These are phyloP conservation scores for Pyrenophora tritici-repentis DNA, from an alignment of 2,329 filamentous ascomycete species.

Conservation along the genomic window DNA sequence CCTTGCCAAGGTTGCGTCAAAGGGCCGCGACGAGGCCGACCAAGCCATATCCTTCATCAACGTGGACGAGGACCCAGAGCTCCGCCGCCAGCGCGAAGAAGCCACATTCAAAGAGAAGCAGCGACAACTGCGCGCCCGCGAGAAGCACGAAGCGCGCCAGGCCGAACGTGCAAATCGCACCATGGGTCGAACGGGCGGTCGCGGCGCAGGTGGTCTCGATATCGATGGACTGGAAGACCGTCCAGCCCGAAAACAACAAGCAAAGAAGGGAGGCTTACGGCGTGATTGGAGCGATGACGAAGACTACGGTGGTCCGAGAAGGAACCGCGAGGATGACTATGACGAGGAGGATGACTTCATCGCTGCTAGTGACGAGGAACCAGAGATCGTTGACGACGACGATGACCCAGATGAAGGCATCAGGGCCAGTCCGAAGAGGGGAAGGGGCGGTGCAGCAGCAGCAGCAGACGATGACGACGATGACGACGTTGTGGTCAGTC, in stretches of 20 bases:
- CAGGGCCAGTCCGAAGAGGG: constrained; percentile 49
- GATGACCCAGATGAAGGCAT: constrained; percentile 56
- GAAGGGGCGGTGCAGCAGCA: constrained; percentile 33
- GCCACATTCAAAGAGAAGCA: constrained; percentile 74
- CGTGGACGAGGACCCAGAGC: constrained; percentile 74
- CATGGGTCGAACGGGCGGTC: constrained; percentile 56
- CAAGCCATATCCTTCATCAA: constrained; percentile 68
- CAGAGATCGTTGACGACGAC: constrained; percentile 65
- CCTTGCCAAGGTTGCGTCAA: constrained; percentile 66
- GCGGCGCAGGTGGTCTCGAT: constrained; percentile 63
- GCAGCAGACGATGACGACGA: constrained; percentile 39
- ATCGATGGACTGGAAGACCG: constrained; percentile 63
- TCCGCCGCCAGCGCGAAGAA: constrained; percentile 75
- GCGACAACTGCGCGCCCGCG: constrained; percentile 64
- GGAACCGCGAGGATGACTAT: constrained; percentile 72
- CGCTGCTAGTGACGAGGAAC: constrained; percentile 75
- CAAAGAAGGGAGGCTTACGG: constrained; percentile 47
- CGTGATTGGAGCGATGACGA: constrained; percentile 71
- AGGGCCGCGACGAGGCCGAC: constrained; percentile 52
- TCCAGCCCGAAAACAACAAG: constrained; percentile 33
- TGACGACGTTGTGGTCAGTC: constrained; percentile 38
- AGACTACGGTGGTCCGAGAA: constrained; percentile 69
- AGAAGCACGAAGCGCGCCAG: constrained; percentile 69
- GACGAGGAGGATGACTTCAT: constrained; percentile 81
- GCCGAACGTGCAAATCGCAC: constrained; percentile 60